These are phyloP conservation scores for Scheffersomyces lignicola DNA, from an alignment of 1,139 yeast genomes.

Conservation along the genomic window DNA sequence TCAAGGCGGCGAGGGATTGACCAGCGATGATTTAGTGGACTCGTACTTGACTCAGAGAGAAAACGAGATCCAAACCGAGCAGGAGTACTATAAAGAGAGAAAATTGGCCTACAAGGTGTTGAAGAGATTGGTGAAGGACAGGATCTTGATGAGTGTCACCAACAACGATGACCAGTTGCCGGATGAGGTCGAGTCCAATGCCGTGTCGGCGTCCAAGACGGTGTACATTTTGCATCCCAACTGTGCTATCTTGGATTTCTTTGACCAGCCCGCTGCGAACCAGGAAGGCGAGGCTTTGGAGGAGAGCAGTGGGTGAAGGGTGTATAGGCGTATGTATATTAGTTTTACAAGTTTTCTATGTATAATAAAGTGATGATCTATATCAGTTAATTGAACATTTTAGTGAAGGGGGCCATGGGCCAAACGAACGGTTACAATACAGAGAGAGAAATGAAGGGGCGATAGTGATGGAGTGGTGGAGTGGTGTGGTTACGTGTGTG, in stretches of 20 bases:
- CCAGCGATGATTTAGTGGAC: slow-evolving; percentile 68
- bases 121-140: slow-evolving; percentile 81
- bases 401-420: no score
- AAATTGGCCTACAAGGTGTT: slow-evolving; percentile 77
- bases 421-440: no score
- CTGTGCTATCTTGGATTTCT: slow-evolving; percentile 70
- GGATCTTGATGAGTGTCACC: slow-evolving; percentile 77
- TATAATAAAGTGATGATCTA: slow-evolving; percentile 1
- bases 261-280: slow-evolving; percentile 34
- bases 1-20: slow-evolving; percentile 62
- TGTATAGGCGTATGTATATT: not conserved
- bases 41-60: slow-evolving; percentile 83
- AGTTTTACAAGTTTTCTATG: slow-evolving; percentile 2
- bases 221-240: slow-evolving; percentile 88
- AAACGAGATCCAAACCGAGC: slow-evolving; percentile 67
- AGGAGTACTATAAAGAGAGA: slow-evolving; percentile 70
- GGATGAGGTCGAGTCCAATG: slow-evolving; percentile 24
- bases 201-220: slow-evolving; percentile 21
- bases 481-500: no score
- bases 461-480: no score
- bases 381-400: not conserved
- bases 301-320: slow-evolving; percentile 7
- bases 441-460: no score
- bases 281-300: slow-evolving; percentile 17
- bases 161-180: slow-evolving; percentile 49